A percentile compares a stretch with the other conserved stretches of the same genome.
phyloP scores from a whole-genome alignment of 352 stramenopile species.

The Thalassiosira hispida region DNA sequence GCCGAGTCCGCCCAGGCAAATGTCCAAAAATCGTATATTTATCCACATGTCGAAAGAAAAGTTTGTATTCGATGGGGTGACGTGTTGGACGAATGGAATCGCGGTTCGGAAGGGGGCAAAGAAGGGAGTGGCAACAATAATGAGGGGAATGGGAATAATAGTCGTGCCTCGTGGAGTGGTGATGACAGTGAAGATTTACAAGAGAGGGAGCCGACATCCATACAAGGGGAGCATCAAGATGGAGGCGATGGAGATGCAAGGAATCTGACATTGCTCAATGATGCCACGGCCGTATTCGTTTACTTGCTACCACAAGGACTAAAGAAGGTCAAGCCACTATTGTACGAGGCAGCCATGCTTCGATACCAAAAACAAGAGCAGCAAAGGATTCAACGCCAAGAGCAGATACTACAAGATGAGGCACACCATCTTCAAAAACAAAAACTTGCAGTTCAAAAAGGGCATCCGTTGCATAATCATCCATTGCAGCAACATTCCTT shows the following conservation, averaged over 20 bases:
- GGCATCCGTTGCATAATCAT: neutral
- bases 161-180: neutral
- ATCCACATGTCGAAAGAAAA: slow-evolving; percentile 23
- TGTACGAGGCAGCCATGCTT: slow-evolving; percentile 50
- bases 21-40: slow-evolving; percentile 26
- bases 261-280: slow-evolving; percentile 62
- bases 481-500: slow-evolving; percentile 14
- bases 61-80: slow-evolving; percentile 68
- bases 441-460: slow-evolving; percentile 8
- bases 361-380: slow-evolving; percentile 6
- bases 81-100: slow-evolving; percentile 57
- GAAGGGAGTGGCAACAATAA: neutral
- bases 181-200: neutral
- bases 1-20: slow-evolving; percentile 34
- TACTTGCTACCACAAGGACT: slow-evolving; percentile 80
- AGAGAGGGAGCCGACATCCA: neutral
- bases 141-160: neutral
- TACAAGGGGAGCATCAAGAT: neutral
- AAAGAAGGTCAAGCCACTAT: slow-evolving; percentile 66
- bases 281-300: slow-evolving; percentile 80
- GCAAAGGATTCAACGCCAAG: neutral
- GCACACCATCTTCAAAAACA: slow-evolving; percentile 4
- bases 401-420: slow-evolving; percentile 18
- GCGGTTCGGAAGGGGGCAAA: slow-evolving; percentile 3
- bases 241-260: slow-evolving; percentile 9